Conservation (phyloP, 1,139 yeast species). For the Yarrowia galli region DNA sequence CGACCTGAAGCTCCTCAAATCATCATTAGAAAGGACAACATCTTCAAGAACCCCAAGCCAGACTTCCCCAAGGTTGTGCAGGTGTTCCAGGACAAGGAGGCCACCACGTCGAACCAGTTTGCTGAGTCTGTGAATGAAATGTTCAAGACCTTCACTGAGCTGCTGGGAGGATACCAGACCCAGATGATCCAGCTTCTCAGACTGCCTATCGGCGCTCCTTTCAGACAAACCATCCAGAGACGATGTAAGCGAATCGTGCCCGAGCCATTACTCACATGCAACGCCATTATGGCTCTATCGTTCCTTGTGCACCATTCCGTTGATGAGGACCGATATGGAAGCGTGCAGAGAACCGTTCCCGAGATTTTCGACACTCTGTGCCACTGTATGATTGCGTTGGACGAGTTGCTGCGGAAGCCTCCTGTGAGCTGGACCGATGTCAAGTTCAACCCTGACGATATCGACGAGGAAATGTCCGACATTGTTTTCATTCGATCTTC, state of each 20-base stretch:
- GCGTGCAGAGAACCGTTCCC: conserved; percentile 53
- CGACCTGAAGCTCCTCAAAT: conserved; percentile 29
- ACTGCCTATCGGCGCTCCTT: conserved; percentile 45
- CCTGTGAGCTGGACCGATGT: conserved; percentile 52
- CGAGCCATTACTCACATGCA: conserved; percentile 45
- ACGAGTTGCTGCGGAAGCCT: conserved; percentile 46
- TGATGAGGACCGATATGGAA: conserved; percentile 52
- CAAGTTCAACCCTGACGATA: conserved; percentile 34
- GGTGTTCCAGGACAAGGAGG: conserved; percentile 38
- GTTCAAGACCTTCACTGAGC: conserved; percentile 3
- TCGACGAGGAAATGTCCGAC: conserved; percentile 29
- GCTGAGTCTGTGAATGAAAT: conserved; percentile 6
- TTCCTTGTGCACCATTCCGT: conserved; percentile 47
- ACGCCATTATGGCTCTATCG: conserved; percentile 48
- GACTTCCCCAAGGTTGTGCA: conserved; percentile 25
- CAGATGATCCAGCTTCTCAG: conserved; percentile 40
- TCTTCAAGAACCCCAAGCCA: conserved; percentile 30
- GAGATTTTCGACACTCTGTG: conserved; percentile 47
- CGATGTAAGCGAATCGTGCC: conserved; percentile 46
- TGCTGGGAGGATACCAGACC: conserved; percentile 27
- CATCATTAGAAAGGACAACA: conserved; percentile 22
- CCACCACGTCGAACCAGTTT: conserved; percentile 25
- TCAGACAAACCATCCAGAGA: conserved; percentile 50
- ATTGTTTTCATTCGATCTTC: conserved; percentile 18
- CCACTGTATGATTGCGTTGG: conserved; percentile 45